These are phyloP conservation scores for Dioscorea dumetorum DNA, from an alignment of 106 monocot species.

Conservation along the genomic window DNA sequence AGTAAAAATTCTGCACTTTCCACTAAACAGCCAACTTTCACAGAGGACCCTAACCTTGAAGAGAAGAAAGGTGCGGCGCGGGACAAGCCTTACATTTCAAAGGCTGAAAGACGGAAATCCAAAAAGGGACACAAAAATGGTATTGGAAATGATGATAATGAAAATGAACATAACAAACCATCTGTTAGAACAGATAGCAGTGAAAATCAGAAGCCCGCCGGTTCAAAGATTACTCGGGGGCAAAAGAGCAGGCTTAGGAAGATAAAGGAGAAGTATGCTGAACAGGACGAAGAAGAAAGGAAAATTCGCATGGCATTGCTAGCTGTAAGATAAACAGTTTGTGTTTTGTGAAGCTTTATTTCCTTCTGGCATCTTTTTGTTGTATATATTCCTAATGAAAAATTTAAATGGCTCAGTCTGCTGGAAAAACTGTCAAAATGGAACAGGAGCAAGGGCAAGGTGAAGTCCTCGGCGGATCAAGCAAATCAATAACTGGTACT, in stretches of 20 bases:
- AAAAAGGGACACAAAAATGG: slow-evolving; percentile 65
- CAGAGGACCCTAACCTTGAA: slow-evolving; percentile 23
- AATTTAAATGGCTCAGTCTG: slow-evolving; percentile 45
- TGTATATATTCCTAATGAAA: slow-evolving; percentile 1
- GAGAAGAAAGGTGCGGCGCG: slow-evolving; percentile 32
- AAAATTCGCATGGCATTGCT: slow-evolving; percentile 90
- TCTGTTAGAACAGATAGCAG: slow-evolving; percentile 18
- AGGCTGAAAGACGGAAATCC: slow-evolving; percentile 75
- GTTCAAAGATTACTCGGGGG: slow-evolving; percentile 61
- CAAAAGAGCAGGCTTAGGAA: slow-evolving; percentile 90
- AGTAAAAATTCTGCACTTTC: slow-evolving; percentile 25
- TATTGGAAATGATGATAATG: slow-evolving; percentile 8
- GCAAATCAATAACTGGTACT: slow-evolving; percentile 40
- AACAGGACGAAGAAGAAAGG: slow-evolving; percentile 98
- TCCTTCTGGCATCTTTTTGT: not conserved
- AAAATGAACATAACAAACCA: slow-evolving; percentile 21
- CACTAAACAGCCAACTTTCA: slow-evolving; percentile 13
- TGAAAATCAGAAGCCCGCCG: slow-evolving; percentile 21
- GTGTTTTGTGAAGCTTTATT: not conserved
- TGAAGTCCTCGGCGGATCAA: slow-evolving; percentile 22
- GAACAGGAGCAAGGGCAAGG: slow-evolving; percentile 43
- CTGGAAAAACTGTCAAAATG: slow-evolving; percentile 64
- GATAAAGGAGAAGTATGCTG: slow-evolving; percentile 96
- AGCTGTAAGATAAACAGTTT: slow-evolving; percentile 45
- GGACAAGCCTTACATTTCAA: slow-evolving; percentile 83